Evolutionary conservation across 2,329 filamentous ascomycete genomes (phyloP).

Genomic region (Fusarium buxicola): DNA sequence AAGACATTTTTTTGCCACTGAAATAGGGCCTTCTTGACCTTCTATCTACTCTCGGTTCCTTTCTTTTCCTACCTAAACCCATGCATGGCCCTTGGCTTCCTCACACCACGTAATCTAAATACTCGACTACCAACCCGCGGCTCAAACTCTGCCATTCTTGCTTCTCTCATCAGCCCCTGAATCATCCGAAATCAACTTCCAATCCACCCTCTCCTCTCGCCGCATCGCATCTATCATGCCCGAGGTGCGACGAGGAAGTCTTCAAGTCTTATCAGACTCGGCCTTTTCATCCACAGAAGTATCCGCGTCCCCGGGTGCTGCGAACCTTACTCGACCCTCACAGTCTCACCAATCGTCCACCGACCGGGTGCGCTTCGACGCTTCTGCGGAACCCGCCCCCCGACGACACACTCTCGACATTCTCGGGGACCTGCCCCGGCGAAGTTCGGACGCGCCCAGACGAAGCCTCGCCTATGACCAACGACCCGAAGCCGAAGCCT

Average conservation of each 20-base stretch:
- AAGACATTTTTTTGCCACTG: slow-evolving; percentile 36
- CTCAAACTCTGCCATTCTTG: slow-evolving; percentile 2
- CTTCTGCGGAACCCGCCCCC: slow-evolving; percentile 14
- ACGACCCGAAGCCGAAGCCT: slow-evolving; percentile 50
- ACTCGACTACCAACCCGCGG: slow-evolving; percentile 3
- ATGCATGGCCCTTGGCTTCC: too few species aligned
- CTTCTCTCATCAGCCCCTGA: not conserved
- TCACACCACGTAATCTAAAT: not conserved
- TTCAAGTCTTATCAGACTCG: slow-evolving; percentile 38
- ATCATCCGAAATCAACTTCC: slow-evolving; percentile 1
- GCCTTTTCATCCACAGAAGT: slow-evolving; percentile 33
- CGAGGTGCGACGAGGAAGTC: slow-evolving; percentile 46
- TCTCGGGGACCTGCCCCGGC: slow-evolving; percentile 41
- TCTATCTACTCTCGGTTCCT: slow-evolving; percentile 7
- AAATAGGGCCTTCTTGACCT: slow-evolving; percentile 9
- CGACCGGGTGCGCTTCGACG: slow-evolving; percentile 37
- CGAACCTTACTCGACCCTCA: slow-evolving; percentile 25
- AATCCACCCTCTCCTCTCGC: not conserved
- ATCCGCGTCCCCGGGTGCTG: slow-evolving; percentile 12
- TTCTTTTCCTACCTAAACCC: slow-evolving; percentile 15
- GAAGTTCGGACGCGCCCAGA: slow-evolving; percentile 41
- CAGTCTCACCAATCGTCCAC: slow-evolving; percentile 28
- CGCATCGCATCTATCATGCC: slow-evolving; percentile 43
- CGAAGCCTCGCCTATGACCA: slow-evolving; percentile 52
- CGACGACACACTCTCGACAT: slow-evolving; percentile 32